These are phyloP conservation scores for Ophiostoma populinum DNA, from an alignment of 2,329 filamentous ascomycete genomes.

Conservation along the genomic window DNA sequence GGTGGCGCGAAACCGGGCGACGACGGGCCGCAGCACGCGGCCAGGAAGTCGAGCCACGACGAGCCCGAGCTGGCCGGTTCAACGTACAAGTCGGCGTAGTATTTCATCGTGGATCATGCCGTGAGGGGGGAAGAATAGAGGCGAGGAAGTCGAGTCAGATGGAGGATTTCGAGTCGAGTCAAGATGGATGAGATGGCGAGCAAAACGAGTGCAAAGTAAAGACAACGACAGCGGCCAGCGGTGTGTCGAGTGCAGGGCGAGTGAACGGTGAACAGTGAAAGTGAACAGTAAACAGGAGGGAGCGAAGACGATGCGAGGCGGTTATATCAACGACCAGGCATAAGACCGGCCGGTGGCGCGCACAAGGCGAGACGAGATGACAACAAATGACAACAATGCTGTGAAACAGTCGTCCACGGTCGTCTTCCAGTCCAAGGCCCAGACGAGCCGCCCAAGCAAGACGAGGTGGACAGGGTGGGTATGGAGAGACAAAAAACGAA, in stretches of 20 bases:
- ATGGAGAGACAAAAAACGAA: neutral
- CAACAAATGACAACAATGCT: too few species aligned
- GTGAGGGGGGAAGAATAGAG: neutral
- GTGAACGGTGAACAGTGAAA: too few species aligned
- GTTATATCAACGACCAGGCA: too few species aligned
- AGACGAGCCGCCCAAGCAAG: neutral
- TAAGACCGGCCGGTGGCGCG: too few species aligned
- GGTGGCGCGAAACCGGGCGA: conserved; percentile 2
- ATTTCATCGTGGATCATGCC: neutral
- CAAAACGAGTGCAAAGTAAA: neutral
- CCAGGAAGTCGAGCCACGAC: conserved; percentile 30
- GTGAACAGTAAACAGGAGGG: too few species aligned
- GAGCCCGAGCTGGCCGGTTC: conserved; percentile 20
- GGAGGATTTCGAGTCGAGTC: neutral
- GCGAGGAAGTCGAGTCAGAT: too few species aligned
- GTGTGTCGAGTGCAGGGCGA: too few species aligned
- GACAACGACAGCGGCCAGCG: conserved; percentile 5
- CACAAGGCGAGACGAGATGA: too few species aligned
- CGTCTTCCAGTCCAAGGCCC: too few species aligned
- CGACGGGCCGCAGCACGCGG: conserved; percentile 26
- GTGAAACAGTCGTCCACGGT: too few species aligned
- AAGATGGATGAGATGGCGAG: too few species aligned
- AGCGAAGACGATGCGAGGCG: too few species aligned
- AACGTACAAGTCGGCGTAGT: conserved; percentile 19
- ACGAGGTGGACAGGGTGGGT: neutral